Conservation (phyloP, 257 asterid species). For the Nyctanthes arbortristis region DNA sequence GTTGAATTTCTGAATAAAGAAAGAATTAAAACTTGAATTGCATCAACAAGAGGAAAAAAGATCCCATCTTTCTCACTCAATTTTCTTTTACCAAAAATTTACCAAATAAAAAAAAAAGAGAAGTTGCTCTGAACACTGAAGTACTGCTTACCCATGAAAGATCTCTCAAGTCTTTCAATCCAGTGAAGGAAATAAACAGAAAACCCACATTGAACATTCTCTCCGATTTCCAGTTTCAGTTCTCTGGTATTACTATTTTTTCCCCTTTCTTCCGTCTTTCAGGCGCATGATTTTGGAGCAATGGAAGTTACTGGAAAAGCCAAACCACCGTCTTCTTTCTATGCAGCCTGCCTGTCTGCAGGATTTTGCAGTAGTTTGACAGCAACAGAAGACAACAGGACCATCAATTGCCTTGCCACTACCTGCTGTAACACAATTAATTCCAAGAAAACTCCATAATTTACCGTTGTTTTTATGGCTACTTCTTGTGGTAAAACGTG, state of each 20-base stretch:
- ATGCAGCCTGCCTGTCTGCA: constrained; percentile 39
- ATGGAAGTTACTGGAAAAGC: constrained; percentile 47
- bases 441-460: constrained; percentile 1
- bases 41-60: neutral
- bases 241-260: constrained; percentile 7
- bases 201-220: constrained; percentile 6
- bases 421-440: constrained; percentile 17
- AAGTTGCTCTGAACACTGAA: constrained; percentile 21
- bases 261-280: constrained; percentile 14
- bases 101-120: no score
- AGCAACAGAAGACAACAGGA: constrained; percentile 44
- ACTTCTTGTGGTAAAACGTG: neutral
- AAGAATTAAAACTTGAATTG: constrained; percentile 15
- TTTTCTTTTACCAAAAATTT: constrained; percentile 7
- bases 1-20: constrained; percentile 48
- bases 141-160: constrained; percentile 38
- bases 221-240: constrained; percentile 5
- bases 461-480: constrained; percentile 22
- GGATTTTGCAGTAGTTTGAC: constrained; percentile 50
- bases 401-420: constrained; percentile 42
- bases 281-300: constrained; percentile 28
- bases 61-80: constrained; percentile 17
- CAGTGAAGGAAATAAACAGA: constrained; percentile 13
- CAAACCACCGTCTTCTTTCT: constrained; percentile 47
- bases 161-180: constrained; percentile 23